phyloP scores from a whole-genome alignment of 139 green algal genomes.

The Edaphochlamys debaryana region DNA sequence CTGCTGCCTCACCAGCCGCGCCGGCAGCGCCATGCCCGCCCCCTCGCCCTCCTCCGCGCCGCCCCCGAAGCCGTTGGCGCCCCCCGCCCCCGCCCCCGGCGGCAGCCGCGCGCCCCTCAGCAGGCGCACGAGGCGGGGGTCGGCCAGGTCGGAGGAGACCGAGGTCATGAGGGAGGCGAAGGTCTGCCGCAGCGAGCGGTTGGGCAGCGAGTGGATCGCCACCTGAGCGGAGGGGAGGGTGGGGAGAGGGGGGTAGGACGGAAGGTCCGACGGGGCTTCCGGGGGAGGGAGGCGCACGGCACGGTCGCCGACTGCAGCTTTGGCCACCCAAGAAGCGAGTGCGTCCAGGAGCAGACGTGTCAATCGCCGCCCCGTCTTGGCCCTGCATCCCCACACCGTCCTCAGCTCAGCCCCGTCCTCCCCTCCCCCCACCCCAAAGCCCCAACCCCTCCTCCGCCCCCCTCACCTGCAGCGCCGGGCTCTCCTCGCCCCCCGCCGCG shows the following conservation, averaged over 20 bases:
- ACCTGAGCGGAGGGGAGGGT: neutral
- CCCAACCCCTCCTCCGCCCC: no score
- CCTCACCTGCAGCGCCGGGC: neutral
- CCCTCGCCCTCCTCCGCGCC: neutral
- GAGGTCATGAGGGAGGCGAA: neutral
- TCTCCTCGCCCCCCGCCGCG: no score
- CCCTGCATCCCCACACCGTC: neutral
- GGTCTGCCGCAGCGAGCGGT: constrained; percentile 24
- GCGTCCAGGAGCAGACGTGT: no score
- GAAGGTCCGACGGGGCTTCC: no score
- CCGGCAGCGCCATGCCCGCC: neutral
- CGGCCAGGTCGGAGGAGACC: neutral
- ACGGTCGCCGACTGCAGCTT: no score
- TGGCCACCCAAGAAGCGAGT: no score
- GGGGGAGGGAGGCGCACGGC: no score
- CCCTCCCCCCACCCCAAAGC: no score
- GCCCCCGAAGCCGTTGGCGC: no score
- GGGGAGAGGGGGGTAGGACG: no score
- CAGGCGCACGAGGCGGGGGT: neutral
- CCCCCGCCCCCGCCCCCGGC: neutral
- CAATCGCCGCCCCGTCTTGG: no score
- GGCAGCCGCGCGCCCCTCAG: constrained; percentile 19
- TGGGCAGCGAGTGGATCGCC: constrained; percentile 7
- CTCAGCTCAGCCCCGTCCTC: no score
- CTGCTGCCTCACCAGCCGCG: neutral